phyloP scores from a whole-genome alignment of 1,284 basidiomycete species.

The Austroboletus rostrupii region DNA sequence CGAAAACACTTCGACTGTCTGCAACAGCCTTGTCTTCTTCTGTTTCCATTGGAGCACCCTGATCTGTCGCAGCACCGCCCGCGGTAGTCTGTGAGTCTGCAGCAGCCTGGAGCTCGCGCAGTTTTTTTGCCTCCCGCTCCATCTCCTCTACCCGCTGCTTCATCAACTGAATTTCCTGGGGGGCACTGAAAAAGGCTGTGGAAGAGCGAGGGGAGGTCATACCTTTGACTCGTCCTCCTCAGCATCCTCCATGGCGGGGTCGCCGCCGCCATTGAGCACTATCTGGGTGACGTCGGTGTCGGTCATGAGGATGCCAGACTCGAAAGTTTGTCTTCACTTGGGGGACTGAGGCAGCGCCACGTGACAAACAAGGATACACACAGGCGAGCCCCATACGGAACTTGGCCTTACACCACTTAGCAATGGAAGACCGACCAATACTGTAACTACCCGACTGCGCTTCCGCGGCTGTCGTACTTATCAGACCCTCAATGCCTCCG shows the following conservation, averaged over 20 bases:
- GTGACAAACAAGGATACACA: conserved; percentile 29
- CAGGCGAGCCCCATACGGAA: conserved; percentile 8
- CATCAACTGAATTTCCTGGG: conserved; percentile 80
- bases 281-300: conserved; percentile 37
- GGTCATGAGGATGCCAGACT: conserved; percentile 26
- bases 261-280: conserved; percentile 31
- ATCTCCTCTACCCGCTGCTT: conserved; percentile 91
- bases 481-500: conserved; percentile 15
- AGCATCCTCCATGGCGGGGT: conserved; percentile 47
- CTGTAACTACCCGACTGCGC: conserved; percentile 2
- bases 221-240: conserved; percentile 61
- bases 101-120: conserved; percentile 87
- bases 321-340: conserved; percentile 23
- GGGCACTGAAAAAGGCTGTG: conserved; percentile 7
- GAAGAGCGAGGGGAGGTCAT: conserved; percentile 2
- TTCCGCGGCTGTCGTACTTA: conserved; percentile 1
- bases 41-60: conserved; percentile 56
- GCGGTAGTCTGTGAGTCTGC: conserved; percentile 59
- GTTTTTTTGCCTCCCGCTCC: conserved; percentile 86
- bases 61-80: conserved; percentile 39
- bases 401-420: background rate
- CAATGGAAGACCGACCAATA: background rate
- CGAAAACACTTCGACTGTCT: conserved; percentile 88
- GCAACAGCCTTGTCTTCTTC: conserved; percentile 77
- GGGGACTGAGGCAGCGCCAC: conserved; percentile 17